A percentile compares a stretch with the other conserved stretches of the same genome.
Conservation (phyloP, 139 green algal genomes). For the Yamagishiella unicocca region DNA sequence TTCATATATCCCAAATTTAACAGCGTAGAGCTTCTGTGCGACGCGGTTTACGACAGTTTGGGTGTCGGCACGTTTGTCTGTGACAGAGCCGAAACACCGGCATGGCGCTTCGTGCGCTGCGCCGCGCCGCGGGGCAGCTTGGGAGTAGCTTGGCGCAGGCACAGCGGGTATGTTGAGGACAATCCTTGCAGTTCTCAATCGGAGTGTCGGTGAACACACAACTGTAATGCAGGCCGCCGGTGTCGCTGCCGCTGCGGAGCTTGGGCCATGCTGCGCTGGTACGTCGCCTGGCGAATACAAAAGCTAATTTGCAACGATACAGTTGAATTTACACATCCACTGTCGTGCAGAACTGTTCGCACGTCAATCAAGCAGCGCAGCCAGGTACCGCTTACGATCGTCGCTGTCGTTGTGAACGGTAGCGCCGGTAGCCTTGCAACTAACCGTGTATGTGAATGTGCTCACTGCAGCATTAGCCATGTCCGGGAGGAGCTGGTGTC, state of each 20-base stretch:
- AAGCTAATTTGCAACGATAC: not conserved
- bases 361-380: conserved; percentile 4
- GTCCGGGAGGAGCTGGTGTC: conserved; percentile 11
- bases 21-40: not conserved
- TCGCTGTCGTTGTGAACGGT: too few species aligned
- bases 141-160: conserved; percentile 32
- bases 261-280: conserved; percentile 22
- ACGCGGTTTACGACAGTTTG: not conserved
- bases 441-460: not conserved
- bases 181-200: not conserved
- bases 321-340: not conserved
- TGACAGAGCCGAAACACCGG: conserved; percentile 14
- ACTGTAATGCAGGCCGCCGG: conserved; percentile 32
- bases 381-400: conserved; percentile 28
- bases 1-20: too few species aligned
- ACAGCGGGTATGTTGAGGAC: conserved; percentile 13
- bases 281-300: not conserved
- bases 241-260: conserved; percentile 27
- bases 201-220: conserved; percentile 8
- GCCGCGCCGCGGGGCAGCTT: conserved; percentile 34
- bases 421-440: too few species aligned
- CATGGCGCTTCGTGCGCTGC: conserved; percentile 36
- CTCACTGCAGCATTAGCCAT: not conserved
- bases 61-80: not conserved
- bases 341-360: conserved; percentile 7